Evolutionary conservation across 176 grass and related monocot genomes (phyloP), one percentile per base, ranked within the genome.

Genomic region (Zoysia pacifica): DNA sequence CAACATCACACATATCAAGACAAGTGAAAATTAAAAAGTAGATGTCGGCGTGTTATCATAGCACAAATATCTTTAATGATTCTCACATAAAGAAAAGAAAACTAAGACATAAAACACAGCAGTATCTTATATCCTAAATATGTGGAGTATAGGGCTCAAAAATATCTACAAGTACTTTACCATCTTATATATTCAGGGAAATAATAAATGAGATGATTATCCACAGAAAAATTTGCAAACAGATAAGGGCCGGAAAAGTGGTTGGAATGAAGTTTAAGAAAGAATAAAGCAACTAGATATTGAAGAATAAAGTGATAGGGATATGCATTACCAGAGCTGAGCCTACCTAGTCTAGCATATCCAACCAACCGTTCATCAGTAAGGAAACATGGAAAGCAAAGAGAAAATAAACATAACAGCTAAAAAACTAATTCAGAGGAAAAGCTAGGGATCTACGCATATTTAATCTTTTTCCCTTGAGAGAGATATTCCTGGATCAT

Each of bases 221-320:
- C 5, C 55, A 38, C 19, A 19, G 2, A 43, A 37, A 55, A 58
- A 76, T 7, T 9, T 77, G 28, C 67, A 81, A 61, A 18, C 48
- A 68, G 59, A 42, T 42, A 61, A 72, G 71, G 56, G 14, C 50
- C 9, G 14, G 15, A 82, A 88, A 91, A 82, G 78, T 71, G 20
- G 20, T n/a, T 68, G 38, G 58, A 63, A 79, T 82, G 81, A 84
- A 73, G 88, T 80, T 93, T 91, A 91, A 91, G 73, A 63, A 65
- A 35, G 91, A 93, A 97, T 90, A 97, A 97, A 97, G 88, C 56
- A 72, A 38, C 64, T 61, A 77, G 66, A 52, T 58, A 74, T 81
- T 78, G 84, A 91, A 81, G 91, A 97, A 97, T 94, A 97, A 94
- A 94, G 89, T 85, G 84, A 87, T 82, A 72, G 49, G 12, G 85